These are phyloP conservation scores for Umbelopsis sp. DNA, from an alignment of 371 early-diverging fungal genomes.

Conservation along the genomic window DNA sequence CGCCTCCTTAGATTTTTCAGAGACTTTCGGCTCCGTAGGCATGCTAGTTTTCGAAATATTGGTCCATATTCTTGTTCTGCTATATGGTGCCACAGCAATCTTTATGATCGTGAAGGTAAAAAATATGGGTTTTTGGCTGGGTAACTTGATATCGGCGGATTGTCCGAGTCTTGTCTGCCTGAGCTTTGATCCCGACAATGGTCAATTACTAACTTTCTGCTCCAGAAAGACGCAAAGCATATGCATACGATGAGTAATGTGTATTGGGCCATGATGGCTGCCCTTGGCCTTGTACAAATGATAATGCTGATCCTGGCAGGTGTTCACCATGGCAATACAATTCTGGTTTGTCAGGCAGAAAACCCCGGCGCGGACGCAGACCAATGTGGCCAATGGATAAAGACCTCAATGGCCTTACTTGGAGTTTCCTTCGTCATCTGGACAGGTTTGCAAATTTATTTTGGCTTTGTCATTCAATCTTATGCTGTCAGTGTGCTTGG, in stretches of 20 bases:
- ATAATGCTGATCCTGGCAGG: conserved; percentile 11
- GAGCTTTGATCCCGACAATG: background rate
- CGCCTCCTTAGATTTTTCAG: background rate
- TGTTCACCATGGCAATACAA: background rate
- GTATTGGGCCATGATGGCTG: conserved; percentile 4
- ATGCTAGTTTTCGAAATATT: conserved; percentile 11
- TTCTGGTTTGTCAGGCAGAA: conserved; percentile 7
- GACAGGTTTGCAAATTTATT: background rate
- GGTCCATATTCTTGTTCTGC: background rate
- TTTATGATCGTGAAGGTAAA: conserved; percentile 9
- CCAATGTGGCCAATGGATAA: background rate
- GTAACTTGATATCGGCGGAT: too few species aligned
- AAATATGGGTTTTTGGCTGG: background rate
- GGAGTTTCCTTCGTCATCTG: conserved; percentile 4
- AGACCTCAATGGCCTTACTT: conserved; percentile 2
- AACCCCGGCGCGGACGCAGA: conserved; percentile 3
- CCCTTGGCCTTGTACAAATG: conserved; percentile 5
- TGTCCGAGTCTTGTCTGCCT: background rate
- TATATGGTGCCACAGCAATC: background rate
- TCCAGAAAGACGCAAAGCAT: conserved; percentile 10
- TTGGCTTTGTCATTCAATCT: conserved; percentile 11
- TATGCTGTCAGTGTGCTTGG: conserved; percentile 1
- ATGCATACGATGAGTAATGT: conserved; percentile 11
- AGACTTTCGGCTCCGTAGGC: conserved; percentile 5
- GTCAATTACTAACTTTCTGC: background rate